These are phyloP conservation scores for Knoxia roxburghii DNA, from an alignment of 257 asterid genomes.

Conservation along the genomic window DNA sequence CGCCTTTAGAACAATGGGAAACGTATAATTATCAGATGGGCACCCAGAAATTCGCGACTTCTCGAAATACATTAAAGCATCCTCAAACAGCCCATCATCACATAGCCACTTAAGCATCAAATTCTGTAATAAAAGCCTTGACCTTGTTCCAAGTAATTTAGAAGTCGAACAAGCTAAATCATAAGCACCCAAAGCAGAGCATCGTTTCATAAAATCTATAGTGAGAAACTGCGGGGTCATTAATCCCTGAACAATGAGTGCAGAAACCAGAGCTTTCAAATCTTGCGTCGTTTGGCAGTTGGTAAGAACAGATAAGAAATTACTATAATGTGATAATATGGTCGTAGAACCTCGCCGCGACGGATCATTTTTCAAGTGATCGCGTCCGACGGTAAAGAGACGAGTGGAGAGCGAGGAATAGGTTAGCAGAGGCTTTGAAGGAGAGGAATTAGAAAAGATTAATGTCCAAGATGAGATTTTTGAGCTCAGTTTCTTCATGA, in stretches of 20 bases:
- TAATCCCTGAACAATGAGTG: conserved; percentile 35
- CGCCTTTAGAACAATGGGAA: conserved; percentile 64
- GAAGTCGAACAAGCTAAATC: conserved; percentile 40
- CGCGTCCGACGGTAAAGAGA: conserved; percentile 9
- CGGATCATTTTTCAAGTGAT: conserved; percentile 5
- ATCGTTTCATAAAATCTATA: conserved; percentile 32
- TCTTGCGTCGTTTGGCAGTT: conserved; percentile 38
- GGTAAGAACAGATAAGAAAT: conserved; percentile 28
- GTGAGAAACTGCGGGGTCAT: conserved; percentile 20
- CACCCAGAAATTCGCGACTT: conserved; percentile 39
- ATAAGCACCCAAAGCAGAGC: conserved; percentile 43
- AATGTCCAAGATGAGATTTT: background rate
- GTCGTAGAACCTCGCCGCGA: background rate
- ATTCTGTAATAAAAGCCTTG: conserved; percentile 41
- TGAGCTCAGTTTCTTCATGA: conserved; percentile 1
- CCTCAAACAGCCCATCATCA: conserved; percentile 35
- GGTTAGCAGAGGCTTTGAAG: background rate
- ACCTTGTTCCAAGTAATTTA: conserved; percentile 17
- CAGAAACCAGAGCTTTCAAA: conserved; percentile 39
- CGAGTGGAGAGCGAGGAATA: background rate
- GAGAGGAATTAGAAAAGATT: background rate
- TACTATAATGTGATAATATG: conserved; percentile 5
- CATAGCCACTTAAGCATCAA: conserved; percentile 37
- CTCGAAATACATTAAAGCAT: conserved; percentile 27
- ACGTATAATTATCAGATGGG: conserved; percentile 48